Evolutionary conservation across 2,329 filamentous ascomycete species (phyloP).

Genomic region (Pseudopyricularia cyperi): DNA sequence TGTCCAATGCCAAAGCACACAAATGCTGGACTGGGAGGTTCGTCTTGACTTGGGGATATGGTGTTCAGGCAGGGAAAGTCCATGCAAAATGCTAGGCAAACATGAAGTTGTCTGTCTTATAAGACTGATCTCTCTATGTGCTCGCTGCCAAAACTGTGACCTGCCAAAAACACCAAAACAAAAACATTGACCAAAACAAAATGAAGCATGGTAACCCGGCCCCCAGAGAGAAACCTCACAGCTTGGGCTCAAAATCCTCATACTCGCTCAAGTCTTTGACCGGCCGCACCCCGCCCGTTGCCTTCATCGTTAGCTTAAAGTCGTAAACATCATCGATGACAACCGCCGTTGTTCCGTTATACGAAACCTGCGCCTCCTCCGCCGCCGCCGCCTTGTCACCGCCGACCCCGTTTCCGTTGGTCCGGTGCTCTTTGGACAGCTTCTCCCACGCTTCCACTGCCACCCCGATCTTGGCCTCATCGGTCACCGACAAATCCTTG

Average conservation of each 20-base stretch:
- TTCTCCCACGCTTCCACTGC: slow-evolving; percentile 22
- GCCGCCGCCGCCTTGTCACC: slow-evolving; percentile 8
- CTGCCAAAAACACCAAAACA: no score
- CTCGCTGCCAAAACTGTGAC: neutral
- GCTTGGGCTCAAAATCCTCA: slow-evolving; percentile 72
- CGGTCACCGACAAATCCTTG: slow-evolving; percentile 27
- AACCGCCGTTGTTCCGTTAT: slow-evolving; percentile 39
- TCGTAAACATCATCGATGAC: slow-evolving; percentile 66
- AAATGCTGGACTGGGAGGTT: neutral
- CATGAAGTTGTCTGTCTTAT: neutral
- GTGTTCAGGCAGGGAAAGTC: neutral
- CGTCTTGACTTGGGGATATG: no score
- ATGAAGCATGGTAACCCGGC: neutral
- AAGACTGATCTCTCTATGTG: neutral
- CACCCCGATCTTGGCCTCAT: slow-evolving; percentile 32
- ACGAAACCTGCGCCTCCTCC: slow-evolving; percentile 19
- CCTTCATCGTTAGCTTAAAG: slow-evolving; percentile 64
- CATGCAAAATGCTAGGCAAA: no score
- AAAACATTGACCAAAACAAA: neutral
- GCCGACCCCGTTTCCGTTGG: slow-evolving; percentile 20
- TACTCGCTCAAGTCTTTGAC: slow-evolving; percentile 70
- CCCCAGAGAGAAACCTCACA: slow-evolving; percentile 34
- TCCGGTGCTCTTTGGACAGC: slow-evolving; percentile 13
- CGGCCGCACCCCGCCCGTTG: slow-evolving; percentile 60
- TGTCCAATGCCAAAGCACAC: neutral